Conservation (phyloP, 164 flowering plant genomes). For the Chimonanthus salicifolius region DNA sequence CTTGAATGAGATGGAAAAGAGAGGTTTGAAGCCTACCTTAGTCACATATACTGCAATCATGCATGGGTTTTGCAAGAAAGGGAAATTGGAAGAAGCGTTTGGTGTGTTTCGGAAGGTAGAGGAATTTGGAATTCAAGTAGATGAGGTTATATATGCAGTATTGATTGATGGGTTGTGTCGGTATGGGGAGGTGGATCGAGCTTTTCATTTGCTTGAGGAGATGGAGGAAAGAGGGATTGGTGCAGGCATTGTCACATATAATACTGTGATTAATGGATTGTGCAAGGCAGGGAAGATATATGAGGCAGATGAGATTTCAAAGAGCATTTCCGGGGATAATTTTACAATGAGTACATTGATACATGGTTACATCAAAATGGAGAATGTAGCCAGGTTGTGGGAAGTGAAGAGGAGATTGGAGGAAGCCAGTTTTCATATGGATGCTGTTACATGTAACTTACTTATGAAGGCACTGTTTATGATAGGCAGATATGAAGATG, state of each 20-base stretch:
- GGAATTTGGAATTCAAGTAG: conserved; percentile 40
- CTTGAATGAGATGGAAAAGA: conserved; percentile 49
- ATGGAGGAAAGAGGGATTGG: conserved; percentile 57
- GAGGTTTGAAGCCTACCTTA: conserved; percentile 49
- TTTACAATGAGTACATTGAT: conserved; percentile 55
- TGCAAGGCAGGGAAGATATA: conserved; percentile 54
- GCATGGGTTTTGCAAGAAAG: conserved; percentile 55
- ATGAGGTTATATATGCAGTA: conserved; percentile 64
- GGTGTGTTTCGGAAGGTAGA: conserved; percentile 39
- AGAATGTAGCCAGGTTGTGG: conserved; percentile 34
- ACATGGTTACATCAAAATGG: conserved; percentile 54
- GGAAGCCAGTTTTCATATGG: conserved; percentile 48
- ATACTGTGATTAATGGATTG: conserved; percentile 66
- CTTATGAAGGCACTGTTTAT: conserved; percentile 68
- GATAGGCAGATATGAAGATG: conserved; percentile 62
- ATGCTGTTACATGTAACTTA: conserved; percentile 58
- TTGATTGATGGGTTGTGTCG: conserved; percentile 60
- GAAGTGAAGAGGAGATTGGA: conserved; percentile 52
- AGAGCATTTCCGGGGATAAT: conserved; percentile 40
- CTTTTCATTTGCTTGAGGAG: conserved; percentile 51
- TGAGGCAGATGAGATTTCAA: conserved; percentile 58
- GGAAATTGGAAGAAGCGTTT: conserved; percentile 66
- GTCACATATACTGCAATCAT: conserved; percentile 68
- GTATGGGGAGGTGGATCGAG: conserved; percentile 47
- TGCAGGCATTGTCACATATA: conserved; percentile 52